Evolutionary conservation across 768 basidiomycete genomes (phyloP).

Genomic region (Mrakia frigida): DNA sequence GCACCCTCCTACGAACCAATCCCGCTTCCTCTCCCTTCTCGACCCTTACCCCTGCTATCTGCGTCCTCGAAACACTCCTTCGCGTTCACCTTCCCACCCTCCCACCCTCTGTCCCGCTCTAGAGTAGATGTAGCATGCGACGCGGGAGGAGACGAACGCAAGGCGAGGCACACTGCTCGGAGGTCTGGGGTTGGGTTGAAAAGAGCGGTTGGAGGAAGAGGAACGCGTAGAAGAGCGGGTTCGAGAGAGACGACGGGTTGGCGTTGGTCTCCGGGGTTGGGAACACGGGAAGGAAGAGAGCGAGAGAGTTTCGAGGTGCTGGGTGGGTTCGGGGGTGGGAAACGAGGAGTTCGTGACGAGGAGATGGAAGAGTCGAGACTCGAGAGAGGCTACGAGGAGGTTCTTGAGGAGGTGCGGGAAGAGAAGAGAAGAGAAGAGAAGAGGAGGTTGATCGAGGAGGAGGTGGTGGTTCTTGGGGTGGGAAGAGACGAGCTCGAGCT

Average conservation of each 20-base stretch:
- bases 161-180: not conserved
- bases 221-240: not conserved
- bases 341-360: too few species aligned
- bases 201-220: not conserved
- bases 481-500: not conserved
- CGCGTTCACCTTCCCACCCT: not conserved
- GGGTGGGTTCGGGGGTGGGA: not conserved
- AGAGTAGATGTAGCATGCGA: not conserved
- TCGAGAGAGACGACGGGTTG: not conserved
- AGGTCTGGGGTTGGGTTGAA: not conserved
- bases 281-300: not conserved
- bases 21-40: conserved; percentile 35
- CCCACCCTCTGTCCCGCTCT: not conserved
- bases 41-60: not conserved
- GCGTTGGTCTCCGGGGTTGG: not conserved
- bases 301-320: not conserved
- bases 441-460: not conserved
- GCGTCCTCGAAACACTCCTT: not conserved
- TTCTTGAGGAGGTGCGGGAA: not conserved
- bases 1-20: not conserved
- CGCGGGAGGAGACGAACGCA: not conserved
- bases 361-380: not conserved
- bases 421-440: not conserved
- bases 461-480: not conserved
- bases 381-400: not conserved